Evolutionary conservation across 805 yeast genomes (phyloP).

Genomic region (Yarrowia yakushimensis): DNA sequence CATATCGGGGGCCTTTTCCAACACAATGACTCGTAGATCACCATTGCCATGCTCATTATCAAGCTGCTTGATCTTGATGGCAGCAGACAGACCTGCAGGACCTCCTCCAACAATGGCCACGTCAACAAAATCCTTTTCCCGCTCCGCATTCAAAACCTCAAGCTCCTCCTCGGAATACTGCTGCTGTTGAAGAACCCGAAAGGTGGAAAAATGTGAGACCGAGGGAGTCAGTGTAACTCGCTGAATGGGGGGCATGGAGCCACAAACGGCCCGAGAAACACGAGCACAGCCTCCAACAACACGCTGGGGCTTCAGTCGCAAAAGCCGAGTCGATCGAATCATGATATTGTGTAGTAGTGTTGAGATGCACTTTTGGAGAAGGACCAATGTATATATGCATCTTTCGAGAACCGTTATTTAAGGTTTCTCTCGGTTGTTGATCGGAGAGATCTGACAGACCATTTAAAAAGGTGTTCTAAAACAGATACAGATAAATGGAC

Average conservation of each 20-base stretch:
- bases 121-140: conserved; percentile 85
- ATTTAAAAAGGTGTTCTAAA: too few species aligned
- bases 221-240: neutral
- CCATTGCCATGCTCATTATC: conserved; percentile 64
- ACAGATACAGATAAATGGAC: too few species aligned
- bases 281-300: neutral
- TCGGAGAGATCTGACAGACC: neutral
- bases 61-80: conserved; percentile 81
- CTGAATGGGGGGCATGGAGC: neutral
- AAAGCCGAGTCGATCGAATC: conserved; percentile 15
- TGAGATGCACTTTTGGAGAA: too few species aligned
- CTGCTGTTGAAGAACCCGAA: neutral
- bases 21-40: conserved; percentile 75
- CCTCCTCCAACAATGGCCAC: conserved; percentile 98
- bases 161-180: conserved; percentile 23
- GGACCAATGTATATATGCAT: neutral
- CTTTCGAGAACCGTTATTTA: neutral
- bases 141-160: conserved; percentile 44
- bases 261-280: neutral
- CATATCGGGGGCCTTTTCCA: conserved; percentile 90
- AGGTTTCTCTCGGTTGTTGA: conserved; percentile 18
- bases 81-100: conserved; percentile 94
- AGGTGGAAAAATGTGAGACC: neutral
- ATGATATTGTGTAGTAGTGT: neutral
- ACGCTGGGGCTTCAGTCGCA: conserved; percentile 4